Evolutionary conservation across 306 rosid species (phyloP), one percentile per base, ranked within the genome.

Genomic region (Crataegus laevigata): DNA sequence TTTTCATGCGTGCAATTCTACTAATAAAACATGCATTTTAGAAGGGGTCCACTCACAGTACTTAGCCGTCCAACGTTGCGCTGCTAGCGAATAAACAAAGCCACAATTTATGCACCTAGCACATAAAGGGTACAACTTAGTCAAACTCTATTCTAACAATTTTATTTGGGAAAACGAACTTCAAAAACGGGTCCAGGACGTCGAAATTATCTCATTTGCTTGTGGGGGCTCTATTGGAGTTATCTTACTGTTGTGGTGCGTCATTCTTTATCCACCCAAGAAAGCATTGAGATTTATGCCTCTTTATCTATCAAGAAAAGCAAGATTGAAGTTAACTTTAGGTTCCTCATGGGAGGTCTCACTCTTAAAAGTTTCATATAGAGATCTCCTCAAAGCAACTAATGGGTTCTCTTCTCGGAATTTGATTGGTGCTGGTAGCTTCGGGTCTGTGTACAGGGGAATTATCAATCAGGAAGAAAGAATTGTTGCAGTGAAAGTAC

Each of bases 371-470:
- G 66, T 84, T 17, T 84, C 84, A 28, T 84, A 84, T 26, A 28
- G 61, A 29, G 82, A 69, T 55, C 77, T 84, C 42, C n/a, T 75
- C 3, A 14, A 80, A 55, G 81, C 84, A n/a, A 80, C 82, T 18
- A 26, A 74, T 66, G 84, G 76, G 26, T 84, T 84, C 18, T 71
- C 79, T 65, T 52, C 71, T 25, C 55, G 5, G 14, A 81, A 84
- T 74, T 47, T 77, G 45, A 64, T 80, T 73, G 87, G 84, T 67
- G 15, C 25, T 10, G 87, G 84, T 26, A 66, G 74, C 55, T 80
- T 80, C 34, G 82, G 82, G 26, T 68, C 73, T 28, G 84, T 80
- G 3, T 84, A 84, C 57, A 80, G 59, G 18, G 84, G 82, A 64
- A 43, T 40, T 36, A 34, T 76, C 12, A 10, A 42, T 40, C 63